Evolutionary conservation across 2,329 filamentous ascomycete genomes (phyloP).

Genomic region (Pleurostoma richardsiae): DNA sequence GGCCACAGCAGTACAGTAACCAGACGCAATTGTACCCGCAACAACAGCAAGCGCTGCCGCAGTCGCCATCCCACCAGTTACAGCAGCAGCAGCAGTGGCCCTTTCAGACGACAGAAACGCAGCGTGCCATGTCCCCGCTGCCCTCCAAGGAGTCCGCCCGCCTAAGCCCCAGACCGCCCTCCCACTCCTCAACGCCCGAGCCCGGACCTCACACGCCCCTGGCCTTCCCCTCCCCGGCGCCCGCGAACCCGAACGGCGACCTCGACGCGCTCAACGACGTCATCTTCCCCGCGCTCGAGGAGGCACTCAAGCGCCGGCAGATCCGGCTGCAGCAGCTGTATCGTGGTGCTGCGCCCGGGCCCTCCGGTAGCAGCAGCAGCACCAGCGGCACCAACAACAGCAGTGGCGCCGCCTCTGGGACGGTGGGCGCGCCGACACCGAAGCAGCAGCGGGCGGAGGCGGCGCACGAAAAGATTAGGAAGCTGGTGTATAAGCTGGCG

Average conservation of each 20-base stretch:
- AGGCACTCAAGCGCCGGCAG: conserved; percentile 78
- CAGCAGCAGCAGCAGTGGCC: conserved; percentile 7
- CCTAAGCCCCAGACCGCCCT: conserved; percentile 2
- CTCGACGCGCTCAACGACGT: conserved; percentile 86
- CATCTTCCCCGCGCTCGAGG: conserved; percentile 86
- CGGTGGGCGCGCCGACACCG: conserved; percentile 45
- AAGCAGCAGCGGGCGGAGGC: conserved; percentile 64
- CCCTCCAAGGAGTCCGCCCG: conserved; percentile 8
- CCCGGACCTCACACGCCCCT: conserved; percentile 17
- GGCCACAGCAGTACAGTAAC: conserved; percentile 14
- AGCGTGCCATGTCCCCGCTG: conserved; percentile 2
- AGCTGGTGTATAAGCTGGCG: conserved; percentile 76
- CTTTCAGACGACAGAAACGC: conserved; percentile 6
- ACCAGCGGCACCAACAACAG: conserved; percentile 25
- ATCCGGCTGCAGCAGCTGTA: conserved; percentile 52
- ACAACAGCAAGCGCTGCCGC: conserved; percentile 13
- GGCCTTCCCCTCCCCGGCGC: conserved; percentile 52
- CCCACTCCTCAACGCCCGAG: conserved; percentile 8
- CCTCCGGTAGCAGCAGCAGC: conserved; percentile 41
- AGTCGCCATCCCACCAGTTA: conserved; percentile 13
- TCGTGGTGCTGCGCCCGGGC: conserved; percentile 14
- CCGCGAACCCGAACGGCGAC: conserved; percentile 58
- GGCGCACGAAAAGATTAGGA: conserved; percentile 77
- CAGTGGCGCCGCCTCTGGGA: conserved; percentile 17
- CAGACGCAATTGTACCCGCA: conserved; percentile 12